Conservation (phyloP, 2,329 filamentous ascomycete genomes). For the Xylariaceae sp. region DNA sequence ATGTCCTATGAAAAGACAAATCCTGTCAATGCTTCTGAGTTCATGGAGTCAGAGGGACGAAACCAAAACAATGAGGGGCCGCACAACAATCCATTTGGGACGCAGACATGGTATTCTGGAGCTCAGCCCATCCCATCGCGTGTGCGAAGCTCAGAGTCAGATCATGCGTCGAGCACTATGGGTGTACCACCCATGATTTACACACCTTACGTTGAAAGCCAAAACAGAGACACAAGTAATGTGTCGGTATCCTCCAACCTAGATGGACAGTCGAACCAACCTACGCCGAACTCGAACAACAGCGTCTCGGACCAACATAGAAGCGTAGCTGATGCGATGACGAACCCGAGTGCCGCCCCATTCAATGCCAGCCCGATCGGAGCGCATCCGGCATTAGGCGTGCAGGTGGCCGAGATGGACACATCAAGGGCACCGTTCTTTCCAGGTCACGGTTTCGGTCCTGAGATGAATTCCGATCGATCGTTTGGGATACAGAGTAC, state of each 20-base stretch:
- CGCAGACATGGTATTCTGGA: constrained; percentile 35
- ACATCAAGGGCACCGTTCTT: constrained; percentile 38
- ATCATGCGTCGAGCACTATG: constrained; percentile 9
- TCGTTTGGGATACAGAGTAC: constrained; percentile 36
- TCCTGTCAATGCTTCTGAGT: constrained; percentile 35
- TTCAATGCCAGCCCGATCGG: constrained; percentile 50
- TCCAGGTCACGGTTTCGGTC: constrained; percentile 35
- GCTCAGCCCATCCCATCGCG: constrained; percentile 36
- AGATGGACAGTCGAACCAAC: constrained; percentile 47
- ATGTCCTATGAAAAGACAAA: constrained; percentile 35
- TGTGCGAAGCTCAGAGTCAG: constrained; percentile 23
- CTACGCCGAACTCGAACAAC: constrained; percentile 55
- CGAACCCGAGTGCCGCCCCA: constrained; percentile 39
- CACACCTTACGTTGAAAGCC: constrained; percentile 37
- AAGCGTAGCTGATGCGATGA: constrained; percentile 28
- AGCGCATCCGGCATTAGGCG: constrained; percentile 39
- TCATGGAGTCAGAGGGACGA: constrained; percentile 34
- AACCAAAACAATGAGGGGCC: constrained; percentile 12
- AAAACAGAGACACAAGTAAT: constrained; percentile 43
- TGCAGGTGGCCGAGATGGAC: constrained; percentile 34
- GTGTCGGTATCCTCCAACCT: constrained; percentile 45
- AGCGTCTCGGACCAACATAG: constrained; percentile 41
- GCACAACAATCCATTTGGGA: constrained; percentile 10
- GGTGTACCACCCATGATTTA: constrained; percentile 15
- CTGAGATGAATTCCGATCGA: constrained; percentile 33